These are phyloP conservation scores for Fusarium robinianum DNA, from an alignment of 2,329 filamentous ascomycete species.

Conservation along the genomic window DNA sequence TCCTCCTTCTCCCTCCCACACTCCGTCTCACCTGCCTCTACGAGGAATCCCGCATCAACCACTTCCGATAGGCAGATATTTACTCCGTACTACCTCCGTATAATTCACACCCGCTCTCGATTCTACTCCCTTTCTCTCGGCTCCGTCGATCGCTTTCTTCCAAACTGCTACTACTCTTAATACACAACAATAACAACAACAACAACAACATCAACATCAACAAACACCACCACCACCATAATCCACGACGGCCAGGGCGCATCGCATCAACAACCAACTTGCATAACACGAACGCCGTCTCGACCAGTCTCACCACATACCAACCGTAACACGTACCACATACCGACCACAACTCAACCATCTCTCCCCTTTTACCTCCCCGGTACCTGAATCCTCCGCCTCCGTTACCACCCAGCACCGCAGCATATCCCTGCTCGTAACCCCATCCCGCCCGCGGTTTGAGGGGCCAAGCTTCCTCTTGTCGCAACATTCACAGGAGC, in stretches of 20 bases:
- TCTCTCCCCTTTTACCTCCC: conserved; percentile 17
- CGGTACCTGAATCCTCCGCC: conserved; percentile 19
- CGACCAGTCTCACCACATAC: conserved; percentile 23
- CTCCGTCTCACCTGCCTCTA: too few species aligned
- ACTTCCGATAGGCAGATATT: too few species aligned
- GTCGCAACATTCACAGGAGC: conserved; percentile 13
- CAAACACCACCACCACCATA: conserved; percentile 8
- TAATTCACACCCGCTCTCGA: neutral
- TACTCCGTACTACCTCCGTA: too few species aligned
- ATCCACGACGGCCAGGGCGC: neutral
- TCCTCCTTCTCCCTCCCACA: too few species aligned
- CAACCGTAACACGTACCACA: conserved; percentile 18
- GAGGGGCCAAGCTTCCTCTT: conserved; percentile 20
- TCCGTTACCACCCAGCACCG: conserved; percentile 19
- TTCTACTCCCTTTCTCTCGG: conserved; percentile 1
- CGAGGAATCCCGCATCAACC: too few species aligned
- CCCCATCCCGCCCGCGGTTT: conserved; percentile 24
- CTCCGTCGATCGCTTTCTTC: conserved; percentile 1
- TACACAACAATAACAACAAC: conserved; percentile 17
- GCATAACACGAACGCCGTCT: neutral
- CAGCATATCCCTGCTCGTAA: conserved; percentile 32
- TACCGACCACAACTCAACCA: conserved; percentile 3
- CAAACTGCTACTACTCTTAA: conserved; percentile 9
- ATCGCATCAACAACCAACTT: conserved; percentile 4
- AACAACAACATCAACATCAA: neutral